Conservation (phyloP, 2,329 filamentous ascomycete species). For the Aspergillus novofumigatus region DNA sequence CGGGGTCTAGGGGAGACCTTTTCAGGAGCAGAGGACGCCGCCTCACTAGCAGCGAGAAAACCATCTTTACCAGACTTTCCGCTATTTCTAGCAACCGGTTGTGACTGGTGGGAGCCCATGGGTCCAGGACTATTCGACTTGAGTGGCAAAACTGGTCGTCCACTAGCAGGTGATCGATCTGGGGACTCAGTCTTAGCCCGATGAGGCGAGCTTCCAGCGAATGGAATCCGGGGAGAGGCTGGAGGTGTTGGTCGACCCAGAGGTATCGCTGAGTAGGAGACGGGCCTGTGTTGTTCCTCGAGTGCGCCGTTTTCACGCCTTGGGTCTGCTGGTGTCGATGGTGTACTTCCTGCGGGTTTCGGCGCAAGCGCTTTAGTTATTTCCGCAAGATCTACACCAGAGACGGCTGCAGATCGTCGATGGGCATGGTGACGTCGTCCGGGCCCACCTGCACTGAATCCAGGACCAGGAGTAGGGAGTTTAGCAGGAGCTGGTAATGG, state of each 20-base stretch:
- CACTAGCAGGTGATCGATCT: slow-evolving; percentile 51
- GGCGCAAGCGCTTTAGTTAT: slow-evolving; percentile 44
- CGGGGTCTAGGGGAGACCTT: slow-evolving; percentile 36
- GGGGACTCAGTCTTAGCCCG: slow-evolving; percentile 8
- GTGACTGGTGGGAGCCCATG: slow-evolving; percentile 60
- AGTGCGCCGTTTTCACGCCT: slow-evolving; percentile 22
- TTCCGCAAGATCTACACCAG: slow-evolving; percentile 70
- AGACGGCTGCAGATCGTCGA: slow-evolving; percentile 75
- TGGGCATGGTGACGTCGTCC: slow-evolving; percentile 70
- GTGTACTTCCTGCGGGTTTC: slow-evolving; percentile 56
- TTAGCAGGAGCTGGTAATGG: slow-evolving; percentile 19
- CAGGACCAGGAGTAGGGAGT: slow-evolving; percentile 30
- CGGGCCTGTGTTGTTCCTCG: slow-evolving; percentile 28
- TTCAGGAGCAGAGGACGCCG: slow-evolving; percentile 33
- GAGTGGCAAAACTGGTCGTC: slow-evolving; percentile 74
- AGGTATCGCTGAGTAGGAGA: slow-evolving; percentile 32
- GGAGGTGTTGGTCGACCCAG: slow-evolving; percentile 29
- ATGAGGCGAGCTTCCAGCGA: slow-evolving; percentile 9
- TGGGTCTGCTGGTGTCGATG: slow-evolving; percentile 44
- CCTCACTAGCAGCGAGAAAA: slow-evolving; percentile 52
- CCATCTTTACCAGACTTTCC: slow-evolving; percentile 9
- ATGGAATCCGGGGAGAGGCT: slow-evolving; percentile 27
- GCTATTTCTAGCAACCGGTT: slow-evolving; percentile 72
- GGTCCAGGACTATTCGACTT: slow-evolving; percentile 82
- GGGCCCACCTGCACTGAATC: slow-evolving; percentile 43